A percentile compares a stretch with the other conserved stretches of the same genome.
These are phyloP conservation scores for Amanita pallidorosea DNA, from an alignment of 768 basidiomycete species.

Conservation along the genomic window DNA sequence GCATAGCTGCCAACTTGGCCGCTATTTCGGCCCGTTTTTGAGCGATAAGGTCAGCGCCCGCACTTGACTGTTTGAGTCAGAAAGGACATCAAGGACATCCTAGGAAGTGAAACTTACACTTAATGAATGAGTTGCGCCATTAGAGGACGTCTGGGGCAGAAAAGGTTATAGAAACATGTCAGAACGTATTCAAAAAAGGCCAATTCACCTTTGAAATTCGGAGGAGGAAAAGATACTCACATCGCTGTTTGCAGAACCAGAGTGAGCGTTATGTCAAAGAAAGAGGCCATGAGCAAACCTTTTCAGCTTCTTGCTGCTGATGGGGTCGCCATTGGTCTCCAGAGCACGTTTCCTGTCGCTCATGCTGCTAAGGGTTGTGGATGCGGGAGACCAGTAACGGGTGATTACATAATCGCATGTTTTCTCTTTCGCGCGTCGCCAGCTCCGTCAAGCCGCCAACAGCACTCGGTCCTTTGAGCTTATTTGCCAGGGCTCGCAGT, in stretches of 20 bases:
- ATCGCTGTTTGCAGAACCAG: constrained; percentile 34
- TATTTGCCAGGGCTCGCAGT: constrained; percentile 36
- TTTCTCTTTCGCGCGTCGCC: constrained; percentile 28
- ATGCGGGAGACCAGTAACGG: background rate
- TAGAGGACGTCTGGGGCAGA: constrained; percentile 37
- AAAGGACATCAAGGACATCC: background rate
- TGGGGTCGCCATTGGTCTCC: constrained; percentile 41
- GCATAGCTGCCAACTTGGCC: constrained; percentile 77
- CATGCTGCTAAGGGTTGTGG: constrained; percentile 26
- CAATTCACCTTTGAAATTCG: constrained; percentile 63
- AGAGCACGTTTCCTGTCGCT: constrained; percentile 56
- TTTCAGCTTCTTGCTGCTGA: constrained; percentile 50
- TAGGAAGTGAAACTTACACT: constrained; percentile 27
- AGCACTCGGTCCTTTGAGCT: constrained; percentile 19
- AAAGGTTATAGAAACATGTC: constrained; percentile 62
- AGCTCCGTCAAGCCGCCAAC: constrained; percentile 11
- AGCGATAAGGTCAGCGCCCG: constrained; percentile 60
- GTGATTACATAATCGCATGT: constrained; percentile 18
- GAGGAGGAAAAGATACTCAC: constrained; percentile 44
- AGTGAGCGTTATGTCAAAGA: constrained; percentile 8
- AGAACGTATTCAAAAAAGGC: constrained; percentile 36
- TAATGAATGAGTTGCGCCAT: constrained; percentile 30
- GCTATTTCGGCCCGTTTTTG: constrained; percentile 79
- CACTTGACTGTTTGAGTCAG: constrained; percentile 4
- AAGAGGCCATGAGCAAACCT: constrained; percentile 34